These are phyloP conservation scores for Fusarium graminum DNA, from an alignment of 2,329 filamentous ascomycete species.

Conservation along the genomic window DNA sequence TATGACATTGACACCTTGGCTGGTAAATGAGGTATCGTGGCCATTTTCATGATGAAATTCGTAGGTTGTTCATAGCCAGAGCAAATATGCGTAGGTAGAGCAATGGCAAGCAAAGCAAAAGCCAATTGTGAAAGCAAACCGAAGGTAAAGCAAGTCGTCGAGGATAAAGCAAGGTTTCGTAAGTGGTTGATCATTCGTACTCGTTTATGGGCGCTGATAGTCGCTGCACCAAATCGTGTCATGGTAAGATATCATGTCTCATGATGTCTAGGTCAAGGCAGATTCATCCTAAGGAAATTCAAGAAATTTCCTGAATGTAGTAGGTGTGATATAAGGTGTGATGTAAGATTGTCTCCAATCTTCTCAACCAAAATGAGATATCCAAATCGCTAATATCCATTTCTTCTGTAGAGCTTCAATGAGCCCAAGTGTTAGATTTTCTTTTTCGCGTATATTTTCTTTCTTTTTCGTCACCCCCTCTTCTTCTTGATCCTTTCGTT, in stretches of 20 bases:
- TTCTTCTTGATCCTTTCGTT: background rate
- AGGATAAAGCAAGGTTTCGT: background rate
- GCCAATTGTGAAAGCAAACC: background rate
- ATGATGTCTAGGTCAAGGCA: background rate
- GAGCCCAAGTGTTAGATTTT: background rate
- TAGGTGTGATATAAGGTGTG: background rate
- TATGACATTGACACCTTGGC: background rate
- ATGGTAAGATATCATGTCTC: background rate
- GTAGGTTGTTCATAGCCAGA: background rate
- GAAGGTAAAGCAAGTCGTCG: background rate
- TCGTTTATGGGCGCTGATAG: background rate
- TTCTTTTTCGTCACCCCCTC: background rate
- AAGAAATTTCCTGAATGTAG: background rate
- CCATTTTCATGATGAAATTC: background rate
- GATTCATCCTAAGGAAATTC: background rate
- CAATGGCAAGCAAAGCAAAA: no score
- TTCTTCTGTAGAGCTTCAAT: background rate
- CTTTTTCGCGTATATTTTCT: background rate
- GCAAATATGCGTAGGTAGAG: background rate
- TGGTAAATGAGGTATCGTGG: background rate
- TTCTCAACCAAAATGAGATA: conserved; percentile 4
- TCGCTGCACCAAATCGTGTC: background rate
- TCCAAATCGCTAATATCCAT: conserved; percentile 3
- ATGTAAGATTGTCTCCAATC: background rate
- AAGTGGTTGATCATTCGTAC: background rate